phyloP scores from a whole-genome alignment of 2,329 filamentous ascomycete species.

The Botrytis fabae region DNA sequence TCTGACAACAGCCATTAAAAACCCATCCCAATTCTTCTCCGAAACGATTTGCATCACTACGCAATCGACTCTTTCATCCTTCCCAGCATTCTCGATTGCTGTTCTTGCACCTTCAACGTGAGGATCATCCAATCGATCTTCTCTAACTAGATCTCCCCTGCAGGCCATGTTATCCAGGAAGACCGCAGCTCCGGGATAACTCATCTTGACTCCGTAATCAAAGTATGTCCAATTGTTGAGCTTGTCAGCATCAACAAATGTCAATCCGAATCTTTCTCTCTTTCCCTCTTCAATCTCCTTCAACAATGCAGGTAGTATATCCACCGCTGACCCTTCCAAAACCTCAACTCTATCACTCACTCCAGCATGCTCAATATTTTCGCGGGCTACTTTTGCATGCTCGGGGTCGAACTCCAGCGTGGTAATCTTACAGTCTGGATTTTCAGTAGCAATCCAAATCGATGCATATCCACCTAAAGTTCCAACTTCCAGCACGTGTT shows the following conservation, averaged over 20 bases:
- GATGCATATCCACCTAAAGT: slow-evolving; percentile 56
- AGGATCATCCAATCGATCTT: slow-evolving; percentile 2
- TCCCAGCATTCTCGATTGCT: background rate
- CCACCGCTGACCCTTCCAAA: background rate
- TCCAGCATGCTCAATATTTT: slow-evolving; percentile 3
- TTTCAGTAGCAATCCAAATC: slow-evolving; percentile 38
- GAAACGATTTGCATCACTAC: slow-evolving; percentile 13
- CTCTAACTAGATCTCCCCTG: background rate
- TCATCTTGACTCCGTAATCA: slow-evolving; percentile 1
- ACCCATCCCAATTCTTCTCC: slow-evolving; percentile 4
- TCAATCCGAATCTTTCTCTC: background rate
- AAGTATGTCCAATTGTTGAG: background rate
- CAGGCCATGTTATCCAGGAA: background rate
- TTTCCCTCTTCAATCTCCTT: slow-evolving; percentile 12
- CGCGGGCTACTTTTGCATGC: slow-evolving; percentile 1
- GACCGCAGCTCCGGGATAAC: background rate
- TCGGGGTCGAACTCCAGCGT: slow-evolving; percentile 1
- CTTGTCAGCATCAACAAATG: slow-evolving; percentile 16
- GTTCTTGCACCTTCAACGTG: slow-evolving; percentile 9
- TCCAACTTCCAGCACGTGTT: slow-evolving; percentile 53
- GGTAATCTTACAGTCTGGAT: slow-evolving; percentile 1
- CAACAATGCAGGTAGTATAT: background rate
- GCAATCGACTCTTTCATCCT: background rate
- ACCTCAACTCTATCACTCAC: slow-evolving; percentile 8
- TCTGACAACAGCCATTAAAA: background rate